Conservation (phyloP, 208 protist species). For the Wallacemonas collosoma region DNA sequence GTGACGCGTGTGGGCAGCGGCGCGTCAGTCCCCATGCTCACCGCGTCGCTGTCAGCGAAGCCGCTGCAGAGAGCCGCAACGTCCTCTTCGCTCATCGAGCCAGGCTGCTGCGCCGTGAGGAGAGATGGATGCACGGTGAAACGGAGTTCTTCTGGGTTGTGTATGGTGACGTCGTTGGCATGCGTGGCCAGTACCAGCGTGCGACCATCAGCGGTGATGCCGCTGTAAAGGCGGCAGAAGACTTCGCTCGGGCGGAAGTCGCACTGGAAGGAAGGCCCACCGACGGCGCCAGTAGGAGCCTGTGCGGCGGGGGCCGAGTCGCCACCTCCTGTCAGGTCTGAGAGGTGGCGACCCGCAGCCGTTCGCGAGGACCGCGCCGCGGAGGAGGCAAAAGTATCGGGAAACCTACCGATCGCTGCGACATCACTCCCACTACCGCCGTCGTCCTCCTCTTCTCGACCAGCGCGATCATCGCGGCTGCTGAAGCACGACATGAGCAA, state of each 20-base stretch:
- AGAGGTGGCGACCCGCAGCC: neutral
- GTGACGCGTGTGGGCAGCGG: too few relatives aligned
- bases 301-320: neutral
- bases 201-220: slow-evolving; percentile 58
- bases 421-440: neutral
- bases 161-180: slow-evolving; percentile 47
- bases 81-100: neutral
- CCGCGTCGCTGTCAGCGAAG: slow-evolving; percentile 1
- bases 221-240: slow-evolving; percentile 65
- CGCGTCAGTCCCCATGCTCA: too few relatives aligned
- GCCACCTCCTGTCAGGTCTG: too few relatives aligned
- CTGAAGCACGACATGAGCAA: slow-evolving; percentile 64
- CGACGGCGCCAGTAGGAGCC: slow-evolving; percentile 3
- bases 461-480: slow-evolving; percentile 50
- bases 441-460: slow-evolving; percentile 16
- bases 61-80: neutral
- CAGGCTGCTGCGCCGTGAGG: neutral
- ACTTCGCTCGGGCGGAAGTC: slow-evolving; percentile 57
- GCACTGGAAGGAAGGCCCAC: slow-evolving; percentile 40
- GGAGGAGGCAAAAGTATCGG: too few relatives aligned
- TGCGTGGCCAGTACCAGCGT: slow-evolving; percentile 71
- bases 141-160: slow-evolving; percentile 51
- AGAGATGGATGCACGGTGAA: slow-evolving; percentile 38
- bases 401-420: neutral
- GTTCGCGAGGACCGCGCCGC: neutral